Base-by-base conservation (phyloP, 371 early-diverging fungal species). In the Syncephalastrum sp. region DNA sequence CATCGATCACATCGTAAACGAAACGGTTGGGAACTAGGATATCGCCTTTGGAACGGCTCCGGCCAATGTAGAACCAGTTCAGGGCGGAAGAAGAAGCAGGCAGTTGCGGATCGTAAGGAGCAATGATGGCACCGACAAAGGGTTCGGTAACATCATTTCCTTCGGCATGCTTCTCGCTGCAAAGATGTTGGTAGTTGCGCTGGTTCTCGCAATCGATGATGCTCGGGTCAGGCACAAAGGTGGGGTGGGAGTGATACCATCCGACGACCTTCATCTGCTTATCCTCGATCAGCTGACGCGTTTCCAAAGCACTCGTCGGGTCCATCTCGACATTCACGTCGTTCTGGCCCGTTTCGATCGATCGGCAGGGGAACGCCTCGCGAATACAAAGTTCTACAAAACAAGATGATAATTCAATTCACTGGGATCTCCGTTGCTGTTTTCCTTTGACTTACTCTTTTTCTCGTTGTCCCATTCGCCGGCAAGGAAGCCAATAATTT, bases 241-340 rank as follows among this genome's bases (percentile, higher is more conserved):
- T 72, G 5, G 75, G 75, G 49, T 75, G 75, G 6, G 75, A 75
- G 25, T 75, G 75, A 33, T 75, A 75, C 75, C 95, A 94, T 15
- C 95, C 95, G 6, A 94, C 91, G 4, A 94, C 89, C 16, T 77
- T 72, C 83, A 94, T 73, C 7, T 87, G 78, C 12, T 79, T 72
- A 21, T 83, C 83, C 44, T 80, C 82, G 69, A 93, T 90, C 67
- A 83, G 64, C 49, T 89, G 83, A 3, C 91, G 77, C 10, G 87
- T 90, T 45, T 86, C 89, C 53, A 91, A 74, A 41, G 90, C 90
- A 48, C 86, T 85, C 2, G 84, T 87, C 0, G 94, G 94, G 57
- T 92, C 92, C 89, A 93, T 91, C 54, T 94, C 94, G 13, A 94
- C 94, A 62, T 93, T 93, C 46, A 88, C 82, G 65, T 89, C 88